Evolutionary conservation across 2,329 filamentous ascomycete species (phyloP).

Genomic region (Epichloe sylvatica): DNA sequence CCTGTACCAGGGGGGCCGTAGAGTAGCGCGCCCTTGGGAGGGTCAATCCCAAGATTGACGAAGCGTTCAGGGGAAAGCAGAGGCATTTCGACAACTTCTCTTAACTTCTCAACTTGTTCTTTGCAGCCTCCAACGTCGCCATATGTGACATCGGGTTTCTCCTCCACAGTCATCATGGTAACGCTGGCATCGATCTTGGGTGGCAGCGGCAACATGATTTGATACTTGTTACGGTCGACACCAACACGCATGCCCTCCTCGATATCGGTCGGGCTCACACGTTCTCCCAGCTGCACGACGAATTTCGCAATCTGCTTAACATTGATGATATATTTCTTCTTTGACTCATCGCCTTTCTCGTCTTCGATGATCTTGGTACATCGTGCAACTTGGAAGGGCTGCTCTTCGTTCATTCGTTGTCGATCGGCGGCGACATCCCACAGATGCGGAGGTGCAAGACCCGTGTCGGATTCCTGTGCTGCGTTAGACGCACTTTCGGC

Average conservation of each 20-base stretch:
- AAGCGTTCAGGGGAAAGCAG: slow-evolving; percentile 92
- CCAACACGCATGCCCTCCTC: slow-evolving; percentile 98
- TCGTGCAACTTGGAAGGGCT: slow-evolving; percentile 89
- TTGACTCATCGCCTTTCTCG: slow-evolving; percentile 80
- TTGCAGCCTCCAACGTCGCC: slow-evolving; percentile 98
- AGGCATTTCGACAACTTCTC: slow-evolving; percentile 98
- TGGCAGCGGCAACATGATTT: slow-evolving; percentile 88
- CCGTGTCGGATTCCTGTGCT: slow-evolving; percentile 87
- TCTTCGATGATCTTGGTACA: slow-evolving; percentile 99
- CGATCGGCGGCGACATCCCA: slow-evolving; percentile 97
- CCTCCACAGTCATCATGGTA: slow-evolving; percentile 99
- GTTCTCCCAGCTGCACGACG: slow-evolving; percentile 91
- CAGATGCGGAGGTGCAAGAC: slow-evolving; percentile 91
- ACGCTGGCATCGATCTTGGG: slow-evolving; percentile 98
- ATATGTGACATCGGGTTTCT: slow-evolving; percentile 98
- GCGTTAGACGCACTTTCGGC: slow-evolving; percentile 10
- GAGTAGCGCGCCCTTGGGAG: slow-evolving; percentile 89
- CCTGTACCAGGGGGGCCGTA: slow-evolving; percentile 97
- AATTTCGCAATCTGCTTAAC: slow-evolving; percentile 99
- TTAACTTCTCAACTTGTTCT: slow-evolving; percentile 97
- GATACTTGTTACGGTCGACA: slow-evolving; percentile 97
- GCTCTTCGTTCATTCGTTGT: slow-evolving; percentile 97
- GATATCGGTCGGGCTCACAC: slow-evolving; percentile 95
- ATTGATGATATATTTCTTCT: slow-evolving; percentile 99
- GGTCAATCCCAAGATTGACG: slow-evolving; percentile 96